Base-by-base conservation (phyloP, 31 red algal species). In the Odonthalia washingtoniensis region DNA sequence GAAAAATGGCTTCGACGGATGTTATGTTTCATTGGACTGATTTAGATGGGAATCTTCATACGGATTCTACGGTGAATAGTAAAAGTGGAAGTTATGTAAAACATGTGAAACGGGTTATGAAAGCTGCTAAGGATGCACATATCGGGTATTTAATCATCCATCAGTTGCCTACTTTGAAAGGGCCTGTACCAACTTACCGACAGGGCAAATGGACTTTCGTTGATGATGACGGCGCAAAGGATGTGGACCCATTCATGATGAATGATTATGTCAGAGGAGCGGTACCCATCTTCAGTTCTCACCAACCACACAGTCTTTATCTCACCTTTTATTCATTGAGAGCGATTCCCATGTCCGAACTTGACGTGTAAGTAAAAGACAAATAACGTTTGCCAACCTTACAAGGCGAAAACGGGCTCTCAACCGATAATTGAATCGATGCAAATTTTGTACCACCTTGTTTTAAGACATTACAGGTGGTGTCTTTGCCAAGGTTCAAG, bases 1-100 rank as follows among this genome's bases (percentile, higher is more conserved):
- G n/a, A n/a, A n/a, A n/a, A n/a, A n/a, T n/a, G n/a, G n/a, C n/a
- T n/a, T 34, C 65, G 9, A 66, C 78, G 35, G 88, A 91, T 17
- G 44, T 91, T 42, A 33, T 91, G 21, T 78, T 91, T 35, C 57
- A 84, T 46, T 91, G 88, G 88, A 82, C 88, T 38, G 80, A 73
- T 26, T 70, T 81, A 43, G 87, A 81, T 64, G n/a, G n/a, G n/a
- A n/a, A n/a, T n/a, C n/a, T n/a, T n/a, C n/a, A n/a, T n/a, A n/a
- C n/a, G n/a, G 87, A 65, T 31, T 39, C 46, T 16, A 6, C 38
- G 42, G 30, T 34, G 17, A 78, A 81, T 26, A 24, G 77, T 37
- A 27, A 40, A 4, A 4, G 36, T 35, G 26, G 52, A 3, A 57
- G 33, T 5, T 80, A 78, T 43, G 40, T 60, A 30, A 63, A 33